phyloP scores from a whole-genome alignment of 2,329 filamentous ascomycete genomes.

The Stachybotrys elegans region DNA sequence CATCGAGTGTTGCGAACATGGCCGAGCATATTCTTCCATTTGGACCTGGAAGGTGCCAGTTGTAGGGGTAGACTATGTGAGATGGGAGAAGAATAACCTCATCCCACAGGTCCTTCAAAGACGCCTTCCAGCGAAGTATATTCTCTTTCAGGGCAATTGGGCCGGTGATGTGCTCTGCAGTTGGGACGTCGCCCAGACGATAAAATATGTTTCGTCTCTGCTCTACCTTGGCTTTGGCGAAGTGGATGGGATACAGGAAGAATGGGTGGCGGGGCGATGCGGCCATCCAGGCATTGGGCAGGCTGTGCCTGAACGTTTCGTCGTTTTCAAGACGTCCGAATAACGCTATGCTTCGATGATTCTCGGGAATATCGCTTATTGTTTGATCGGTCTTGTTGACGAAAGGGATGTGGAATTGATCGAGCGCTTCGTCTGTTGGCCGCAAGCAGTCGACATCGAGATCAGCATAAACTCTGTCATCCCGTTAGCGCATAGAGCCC shows the following conservation, averaged over 20 bases:
- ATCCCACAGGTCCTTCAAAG: constrained; percentile 5
- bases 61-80: constrained; percentile 19
- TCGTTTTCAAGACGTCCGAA: constrained; percentile 26
- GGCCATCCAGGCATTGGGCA: constrained; percentile 32
- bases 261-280: constrained; percentile 27
- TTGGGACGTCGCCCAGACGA: constrained; percentile 2
- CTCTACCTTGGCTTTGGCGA: constrained; percentile 6
- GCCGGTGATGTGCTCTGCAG: constrained; percentile 12
- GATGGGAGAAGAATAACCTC: constrained; percentile 13
- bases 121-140: constrained; percentile 5
- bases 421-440: constrained; percentile 16
- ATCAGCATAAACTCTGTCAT: constrained; percentile 12
- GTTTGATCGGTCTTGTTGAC: not conserved
- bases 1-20: constrained; percentile 10
- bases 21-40: constrained; percentile 15
- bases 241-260: constrained; percentile 21
- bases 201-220: constrained; percentile 2
- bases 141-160: constrained; percentile 10
- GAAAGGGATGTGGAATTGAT: constrained; percentile 13
- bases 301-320: constrained; percentile 20
- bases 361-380: not conserved
- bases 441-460: constrained; percentile 23
- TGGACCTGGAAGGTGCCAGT: constrained; percentile 14
- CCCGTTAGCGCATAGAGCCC: not conserved
- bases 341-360: constrained; percentile 12